Percentiles rank a stretch among this genome's conserved stretches.
Conservation (phyloP, 2,329 filamentous ascomycete genomes). For the Neocatenulostroma microsporum region DNA sequence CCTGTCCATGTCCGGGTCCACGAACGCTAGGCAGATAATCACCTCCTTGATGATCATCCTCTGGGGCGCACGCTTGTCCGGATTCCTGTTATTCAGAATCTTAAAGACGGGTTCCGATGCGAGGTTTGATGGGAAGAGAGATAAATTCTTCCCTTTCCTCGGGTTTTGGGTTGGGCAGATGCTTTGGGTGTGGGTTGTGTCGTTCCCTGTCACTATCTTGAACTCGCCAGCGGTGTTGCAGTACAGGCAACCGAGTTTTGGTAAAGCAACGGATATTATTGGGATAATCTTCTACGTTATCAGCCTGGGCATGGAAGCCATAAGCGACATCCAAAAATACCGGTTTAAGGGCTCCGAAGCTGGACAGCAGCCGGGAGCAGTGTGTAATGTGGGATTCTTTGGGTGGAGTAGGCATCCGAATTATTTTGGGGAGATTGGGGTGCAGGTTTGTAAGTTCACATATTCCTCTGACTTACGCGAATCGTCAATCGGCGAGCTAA, state of each 20-base stretch:
- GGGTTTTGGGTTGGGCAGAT: conserved; percentile 66
- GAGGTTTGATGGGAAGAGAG: conserved; percentile 64
- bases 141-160: conserved; percentile 61
- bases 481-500: too few species aligned
- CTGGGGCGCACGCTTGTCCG: conserved; percentile 58
- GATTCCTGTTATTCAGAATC: conserved; percentile 61
- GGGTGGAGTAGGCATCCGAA: conserved; percentile 60
- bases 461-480: not conserved
- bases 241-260: conserved; percentile 51
- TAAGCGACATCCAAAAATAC: conserved; percentile 60
- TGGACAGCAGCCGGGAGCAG: conserved; percentile 45
- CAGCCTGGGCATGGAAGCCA: conserved; percentile 55
- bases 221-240: conserved; percentile 57
- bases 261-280: conserved; percentile 57
- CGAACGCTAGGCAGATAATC: conserved; percentile 56
- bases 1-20: conserved; percentile 50
- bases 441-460: conserved; percentile 54
- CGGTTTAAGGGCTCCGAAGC: conserved; percentile 49
- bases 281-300: conserved; percentile 55
- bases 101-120: conserved; percentile 63
- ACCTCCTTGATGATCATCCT: conserved; percentile 56
- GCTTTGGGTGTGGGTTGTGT: conserved; percentile 60
- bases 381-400: conserved; percentile 61
- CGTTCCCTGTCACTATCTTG: conserved; percentile 59
- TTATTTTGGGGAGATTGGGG: conserved; percentile 66